These are phyloP conservation scores for Neurospora sp. DNA, from an alignment of 495 filamentous ascomycete species.

Conservation along the genomic window DNA sequence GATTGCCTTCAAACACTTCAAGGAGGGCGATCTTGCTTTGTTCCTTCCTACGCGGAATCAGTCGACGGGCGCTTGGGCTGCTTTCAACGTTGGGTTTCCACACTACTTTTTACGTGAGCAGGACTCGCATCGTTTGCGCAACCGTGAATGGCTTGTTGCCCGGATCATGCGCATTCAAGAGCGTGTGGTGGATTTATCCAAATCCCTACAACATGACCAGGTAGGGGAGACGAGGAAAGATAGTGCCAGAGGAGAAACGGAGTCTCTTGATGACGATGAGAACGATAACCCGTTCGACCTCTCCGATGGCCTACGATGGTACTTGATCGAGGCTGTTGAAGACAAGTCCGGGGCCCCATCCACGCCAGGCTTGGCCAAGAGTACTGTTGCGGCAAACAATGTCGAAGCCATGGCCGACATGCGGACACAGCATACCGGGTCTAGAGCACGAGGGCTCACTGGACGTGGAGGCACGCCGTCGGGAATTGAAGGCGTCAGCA, in stretches of 20 bases:
- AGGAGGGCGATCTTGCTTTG: slow-evolving; percentile 88
- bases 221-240: slow-evolving; percentile 3
- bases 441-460: slow-evolving; percentile 38
- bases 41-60: slow-evolving; percentile 94
- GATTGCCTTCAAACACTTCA: slow-evolving; percentile 94
- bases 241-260: slow-evolving; percentile 21
- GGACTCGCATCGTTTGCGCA: slow-evolving; percentile 71
- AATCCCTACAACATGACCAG: slow-evolving; percentile 35
- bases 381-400: slow-evolving; percentile 78
- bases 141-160: slow-evolving; percentile 86
- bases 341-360: slow-evolving; percentile 92
- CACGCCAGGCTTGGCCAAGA: slow-evolving; percentile 79
- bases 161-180: slow-evolving; percentile 89
- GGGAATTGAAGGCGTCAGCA: slow-evolving; percentile 58
- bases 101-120: slow-evolving; percentile 96
- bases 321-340: slow-evolving; percentile 83
- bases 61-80: slow-evolving; percentile 89
- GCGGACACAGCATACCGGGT: slow-evolving; percentile 34
- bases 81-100: slow-evolving; percentile 93
- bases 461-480: slow-evolving; percentile 26
- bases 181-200: slow-evolving; percentile 85
- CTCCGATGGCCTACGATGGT: slow-evolving; percentile 92
- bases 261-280: slow-evolving; percentile 46
- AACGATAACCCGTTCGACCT: slow-evolving; percentile 98
- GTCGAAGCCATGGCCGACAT: slow-evolving; percentile 63